A percentile compares a stretch with the other conserved stretches of the same genome.
These are phyloP conservation scores for Zygosaccharomyces pseudobailii DNA, from an alignment of 1,139 yeast genomes.

Conservation along the genomic window DNA sequence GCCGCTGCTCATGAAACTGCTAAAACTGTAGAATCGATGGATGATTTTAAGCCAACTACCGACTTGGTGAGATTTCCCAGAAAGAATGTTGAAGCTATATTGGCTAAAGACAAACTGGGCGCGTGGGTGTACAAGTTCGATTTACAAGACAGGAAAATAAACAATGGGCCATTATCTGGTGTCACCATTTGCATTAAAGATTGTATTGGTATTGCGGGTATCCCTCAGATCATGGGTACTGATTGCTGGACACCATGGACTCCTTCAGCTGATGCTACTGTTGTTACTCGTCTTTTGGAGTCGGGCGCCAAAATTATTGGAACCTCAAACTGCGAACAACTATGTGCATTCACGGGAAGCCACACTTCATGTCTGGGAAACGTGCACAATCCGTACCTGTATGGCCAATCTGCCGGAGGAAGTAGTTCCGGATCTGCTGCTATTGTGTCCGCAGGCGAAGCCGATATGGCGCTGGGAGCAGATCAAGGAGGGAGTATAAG, in stretches of 20 bases:
- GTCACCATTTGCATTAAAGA: constrained; percentile 36
- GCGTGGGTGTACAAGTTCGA: constrained; percentile 40
- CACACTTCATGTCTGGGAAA: constrained; percentile 36
- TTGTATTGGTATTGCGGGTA: constrained; percentile 36
- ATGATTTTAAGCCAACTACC: constrained; percentile 30
- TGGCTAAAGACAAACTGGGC: constrained; percentile 31
- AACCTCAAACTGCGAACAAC: constrained; percentile 38
- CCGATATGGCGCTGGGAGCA: constrained; percentile 36
- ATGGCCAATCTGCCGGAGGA: constrained; percentile 36
- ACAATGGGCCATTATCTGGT: constrained; percentile 30
- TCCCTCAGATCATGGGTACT: constrained; percentile 38
- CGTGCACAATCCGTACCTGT: constrained; percentile 34
- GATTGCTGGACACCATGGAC: constrained; percentile 33
- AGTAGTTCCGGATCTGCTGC: constrained; percentile 40
- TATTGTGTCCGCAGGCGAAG: constrained; percentile 33
- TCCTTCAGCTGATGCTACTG: constrained; percentile 38
- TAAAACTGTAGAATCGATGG: constrained; percentile 32
- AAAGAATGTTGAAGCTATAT: constrained; percentile 25
- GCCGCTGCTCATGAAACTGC: constrained; percentile 37
- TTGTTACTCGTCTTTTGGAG: constrained; percentile 34
- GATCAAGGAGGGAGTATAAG: constrained; percentile 39
- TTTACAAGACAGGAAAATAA: constrained; percentile 33
- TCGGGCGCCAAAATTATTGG: constrained; percentile 38
- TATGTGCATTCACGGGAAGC: constrained; percentile 38
- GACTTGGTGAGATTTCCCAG: constrained; percentile 37